Evolutionary conservation across 1,139 yeast genomes (phyloP).

Genomic region (Pichia sp.): DNA sequence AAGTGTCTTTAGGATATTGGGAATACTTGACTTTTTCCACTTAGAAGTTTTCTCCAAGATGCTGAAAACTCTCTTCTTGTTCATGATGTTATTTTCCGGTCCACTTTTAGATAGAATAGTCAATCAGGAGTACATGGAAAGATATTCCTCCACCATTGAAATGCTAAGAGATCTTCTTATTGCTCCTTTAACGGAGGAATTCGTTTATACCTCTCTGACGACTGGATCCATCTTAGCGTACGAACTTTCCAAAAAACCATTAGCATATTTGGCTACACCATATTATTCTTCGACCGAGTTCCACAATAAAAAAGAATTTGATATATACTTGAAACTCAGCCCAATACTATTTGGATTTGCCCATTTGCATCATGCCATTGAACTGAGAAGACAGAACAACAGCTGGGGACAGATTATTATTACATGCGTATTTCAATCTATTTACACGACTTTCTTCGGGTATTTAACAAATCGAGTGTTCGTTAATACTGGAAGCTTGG

Average conservation of each 20-base stretch:
- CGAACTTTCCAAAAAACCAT: conserved; percentile 10
- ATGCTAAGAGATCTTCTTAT: conserved; percentile 52
- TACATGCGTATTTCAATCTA: conserved; percentile 52
- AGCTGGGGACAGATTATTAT: conserved; percentile 36
- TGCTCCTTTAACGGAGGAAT: conserved; percentile 88
- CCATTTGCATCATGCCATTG: conserved; percentile 81
- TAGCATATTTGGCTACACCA: background rate
- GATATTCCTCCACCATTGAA: conserved; percentile 20
- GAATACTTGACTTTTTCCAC: conserved; percentile 14
- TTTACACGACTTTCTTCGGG: conserved; percentile 80
- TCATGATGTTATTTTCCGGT: conserved; percentile 36
- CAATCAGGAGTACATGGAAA: conserved; percentile 33
- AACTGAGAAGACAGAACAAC: conserved; percentile 35
- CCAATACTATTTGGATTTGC: conserved; percentile 88
- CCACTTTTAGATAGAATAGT: conserved; percentile 51
- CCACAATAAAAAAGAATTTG: background rate
- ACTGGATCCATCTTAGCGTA: conserved; percentile 40
- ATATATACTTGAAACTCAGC: conserved; percentile 31
- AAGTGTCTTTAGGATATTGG: conserved; percentile 15
- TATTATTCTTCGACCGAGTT: conserved; percentile 14
- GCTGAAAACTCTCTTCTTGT: conserved; percentile 18
- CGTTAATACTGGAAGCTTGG: conserved; percentile 48
- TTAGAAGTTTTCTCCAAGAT: conserved; percentile 22
- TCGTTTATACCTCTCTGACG: conserved; percentile 67
- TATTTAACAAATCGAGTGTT: conserved; percentile 62